These are phyloP conservation scores for Xylariaceae sp. DNA, from an alignment of 2,329 filamentous ascomycete genomes.

Conservation along the genomic window DNA sequence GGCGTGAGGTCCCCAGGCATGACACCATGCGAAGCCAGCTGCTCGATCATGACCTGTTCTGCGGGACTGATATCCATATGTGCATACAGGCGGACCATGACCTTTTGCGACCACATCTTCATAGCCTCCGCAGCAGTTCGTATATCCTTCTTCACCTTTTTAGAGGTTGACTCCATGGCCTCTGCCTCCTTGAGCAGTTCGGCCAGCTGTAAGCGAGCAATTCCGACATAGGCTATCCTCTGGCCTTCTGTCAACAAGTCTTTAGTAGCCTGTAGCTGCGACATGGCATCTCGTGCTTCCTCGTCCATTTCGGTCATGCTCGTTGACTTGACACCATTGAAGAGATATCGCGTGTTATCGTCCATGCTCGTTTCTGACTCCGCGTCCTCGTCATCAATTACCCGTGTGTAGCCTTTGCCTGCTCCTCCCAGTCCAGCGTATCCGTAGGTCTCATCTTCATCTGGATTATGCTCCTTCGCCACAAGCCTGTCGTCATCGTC, in stretches of 20 bases:
- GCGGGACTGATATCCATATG: conserved; percentile 94
- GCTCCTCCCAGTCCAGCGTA: conserved; percentile 82
- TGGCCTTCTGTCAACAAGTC: conserved; percentile 92
- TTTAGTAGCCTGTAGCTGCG: conserved; percentile 94
- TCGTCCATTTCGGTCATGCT: conserved; percentile 67
- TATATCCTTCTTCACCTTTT: conserved; percentile 67
- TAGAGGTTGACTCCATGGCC: conserved; percentile 51
- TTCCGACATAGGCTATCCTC: conserved; percentile 90
- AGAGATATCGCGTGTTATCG: conserved; percentile 93
- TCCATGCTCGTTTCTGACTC: conserved; percentile 94
- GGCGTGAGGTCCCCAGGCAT: conserved; percentile 78
- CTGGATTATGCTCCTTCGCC: conserved; percentile 70
- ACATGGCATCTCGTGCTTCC: conserved; percentile 77
- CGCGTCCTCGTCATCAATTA: conserved; percentile 92
- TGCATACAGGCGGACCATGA: conserved; percentile 90
- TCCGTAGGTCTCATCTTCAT: conserved; percentile 61
- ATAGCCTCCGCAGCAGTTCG: conserved; percentile 68
- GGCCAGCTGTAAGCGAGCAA: conserved; percentile 76
- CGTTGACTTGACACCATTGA: conserved; percentile 60
- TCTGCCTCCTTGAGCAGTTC: conserved; percentile 70
- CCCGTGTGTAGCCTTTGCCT: conserved; percentile 90
- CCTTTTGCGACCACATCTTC: conserved; percentile 96
- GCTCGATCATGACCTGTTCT: conserved; percentile 98
- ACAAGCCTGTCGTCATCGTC: conserved; percentile 88
- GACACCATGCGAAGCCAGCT: conserved; percentile 88